A percentile compares a stretch with the other conserved stretches of the same genome.
phyloP scores from a whole-genome alignment of 169 alveolate genomes.

The Eimeria necatrix region DNA sequence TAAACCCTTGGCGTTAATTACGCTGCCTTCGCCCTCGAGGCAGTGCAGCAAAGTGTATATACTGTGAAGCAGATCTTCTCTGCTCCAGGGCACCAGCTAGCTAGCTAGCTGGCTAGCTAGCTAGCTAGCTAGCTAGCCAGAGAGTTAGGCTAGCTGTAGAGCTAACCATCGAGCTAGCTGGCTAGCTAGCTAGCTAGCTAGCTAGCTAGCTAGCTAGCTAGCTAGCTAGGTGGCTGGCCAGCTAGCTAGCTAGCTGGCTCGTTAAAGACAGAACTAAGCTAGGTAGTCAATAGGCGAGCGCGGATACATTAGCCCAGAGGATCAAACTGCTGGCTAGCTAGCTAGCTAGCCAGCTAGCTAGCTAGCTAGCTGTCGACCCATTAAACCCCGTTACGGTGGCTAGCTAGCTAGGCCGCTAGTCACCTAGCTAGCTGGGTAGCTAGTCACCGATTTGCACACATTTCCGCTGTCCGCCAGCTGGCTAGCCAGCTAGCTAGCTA shows the following conservation, averaged over 20 bases:
- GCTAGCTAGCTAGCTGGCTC: not conserved
- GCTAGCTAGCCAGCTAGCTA: not conserved
- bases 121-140: not conserved
- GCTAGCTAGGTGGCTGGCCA: not conserved
- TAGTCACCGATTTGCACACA: not conserved
- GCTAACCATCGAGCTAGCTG: not conserved
- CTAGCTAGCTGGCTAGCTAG: not conserved
- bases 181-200: not conserved
- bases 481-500: constrained; percentile 5
- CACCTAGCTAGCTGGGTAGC: not conserved
- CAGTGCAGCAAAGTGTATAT: too few species aligned
- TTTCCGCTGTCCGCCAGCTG: not conserved
- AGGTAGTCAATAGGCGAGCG: too few species aligned
- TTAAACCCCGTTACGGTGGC: not conserved
- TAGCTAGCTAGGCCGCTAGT: not conserved
- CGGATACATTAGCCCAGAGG: too few species aligned
- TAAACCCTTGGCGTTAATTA: too few species aligned
- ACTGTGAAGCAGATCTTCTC: too few species aligned
- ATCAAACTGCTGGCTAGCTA: not conserved
- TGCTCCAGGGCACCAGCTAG: not conserved
- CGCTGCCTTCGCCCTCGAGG: too few species aligned
- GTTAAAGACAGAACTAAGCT: too few species aligned
- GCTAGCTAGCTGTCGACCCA: not conserved
- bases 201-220: not conserved
- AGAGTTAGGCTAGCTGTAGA: not conserved